These are phyloP conservation scores for Akanthomyces uredinophilus DNA, from an alignment of 2,329 filamentous ascomycete species.

Conservation along the genomic window DNA sequence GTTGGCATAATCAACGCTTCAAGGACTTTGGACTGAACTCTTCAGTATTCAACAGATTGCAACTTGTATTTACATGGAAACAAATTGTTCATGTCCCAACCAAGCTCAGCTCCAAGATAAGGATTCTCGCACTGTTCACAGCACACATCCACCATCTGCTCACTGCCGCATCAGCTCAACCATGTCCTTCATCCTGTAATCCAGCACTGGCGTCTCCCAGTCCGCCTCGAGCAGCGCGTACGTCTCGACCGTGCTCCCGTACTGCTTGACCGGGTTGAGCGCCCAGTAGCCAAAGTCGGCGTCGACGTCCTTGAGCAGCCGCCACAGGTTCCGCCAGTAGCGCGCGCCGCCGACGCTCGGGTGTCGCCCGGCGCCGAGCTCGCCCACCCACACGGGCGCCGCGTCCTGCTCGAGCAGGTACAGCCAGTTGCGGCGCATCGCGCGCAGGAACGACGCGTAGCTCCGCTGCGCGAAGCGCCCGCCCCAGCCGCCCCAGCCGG, in stretches of 20 bases:
- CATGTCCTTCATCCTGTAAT: constrained; percentile 60
- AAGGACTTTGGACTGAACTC: too few relatives aligned
- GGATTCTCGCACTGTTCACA: too few relatives aligned
- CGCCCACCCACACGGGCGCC: constrained; percentile 62
- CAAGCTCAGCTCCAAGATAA: too few relatives aligned
- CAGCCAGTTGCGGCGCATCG: constrained; percentile 62
- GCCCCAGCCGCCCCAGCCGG: constrained; percentile 59
- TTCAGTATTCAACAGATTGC: too few relatives aligned
- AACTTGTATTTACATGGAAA: not conserved
- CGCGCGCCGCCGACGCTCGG: constrained; percentile 54
- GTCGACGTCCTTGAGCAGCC: constrained; percentile 51
- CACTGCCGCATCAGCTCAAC: constrained; percentile 42
- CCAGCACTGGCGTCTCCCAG: constrained; percentile 57
- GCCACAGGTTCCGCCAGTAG: constrained; percentile 61
- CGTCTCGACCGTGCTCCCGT: constrained; percentile 50
- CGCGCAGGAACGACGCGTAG: constrained; percentile 56
- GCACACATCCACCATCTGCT: too few relatives aligned
- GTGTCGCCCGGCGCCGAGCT: constrained; percentile 54
- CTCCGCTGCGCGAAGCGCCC: constrained; percentile 56
- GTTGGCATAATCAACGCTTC: not conserved
- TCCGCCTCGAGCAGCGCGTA: constrained; percentile 60
- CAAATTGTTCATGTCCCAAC: too few relatives aligned
- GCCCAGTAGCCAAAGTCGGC: constrained; percentile 69
- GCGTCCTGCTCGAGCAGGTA: constrained; percentile 47
- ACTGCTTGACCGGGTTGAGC: constrained; percentile 60